Percentiles rank a stretch among this genome's conserved stretches.
Evolutionary conservation across 2,329 filamentous ascomycete genomes (phyloP).

Genomic region (Colletotrichum camelliae): DNA sequence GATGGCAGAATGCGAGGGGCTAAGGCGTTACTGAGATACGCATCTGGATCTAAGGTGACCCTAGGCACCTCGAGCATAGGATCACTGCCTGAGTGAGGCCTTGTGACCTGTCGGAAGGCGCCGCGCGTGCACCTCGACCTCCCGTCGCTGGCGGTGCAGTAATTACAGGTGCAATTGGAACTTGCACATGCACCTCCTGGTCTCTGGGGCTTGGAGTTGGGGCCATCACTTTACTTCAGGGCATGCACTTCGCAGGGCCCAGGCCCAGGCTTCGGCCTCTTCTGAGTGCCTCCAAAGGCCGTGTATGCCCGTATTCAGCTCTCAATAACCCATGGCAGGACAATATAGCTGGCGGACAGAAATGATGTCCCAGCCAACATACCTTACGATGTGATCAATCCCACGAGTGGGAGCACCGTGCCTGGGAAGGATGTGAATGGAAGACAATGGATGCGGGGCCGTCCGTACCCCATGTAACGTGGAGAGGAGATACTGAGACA

Average conservation of each 20-base stretch:
- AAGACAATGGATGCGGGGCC: neutral
- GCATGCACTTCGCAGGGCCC: neutral
- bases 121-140: neutral
- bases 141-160: neutral
- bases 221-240: neutral
- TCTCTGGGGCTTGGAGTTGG: neutral
- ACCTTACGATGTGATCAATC: neutral
- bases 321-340: neutral
- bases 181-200: neutral
- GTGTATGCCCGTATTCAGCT: neutral
- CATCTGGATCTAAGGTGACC: neutral
- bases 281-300: neutral
- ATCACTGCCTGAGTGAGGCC: constrained; percentile 4
- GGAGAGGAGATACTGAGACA: neutral
- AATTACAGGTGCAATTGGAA: neutral
- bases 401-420: neutral
- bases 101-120: constrained; percentile 19
- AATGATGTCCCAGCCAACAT: neutral
- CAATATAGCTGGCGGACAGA: neutral
- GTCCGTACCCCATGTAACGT: neutral
- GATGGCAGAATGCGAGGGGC: neutral
- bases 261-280: neutral
- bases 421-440: neutral
- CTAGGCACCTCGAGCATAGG: neutral
- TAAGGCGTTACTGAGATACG: neutral